phyloP scores from a whole-genome alignment of 371 early-diverging fungal species.

The Mortierella polycephala region DNA sequence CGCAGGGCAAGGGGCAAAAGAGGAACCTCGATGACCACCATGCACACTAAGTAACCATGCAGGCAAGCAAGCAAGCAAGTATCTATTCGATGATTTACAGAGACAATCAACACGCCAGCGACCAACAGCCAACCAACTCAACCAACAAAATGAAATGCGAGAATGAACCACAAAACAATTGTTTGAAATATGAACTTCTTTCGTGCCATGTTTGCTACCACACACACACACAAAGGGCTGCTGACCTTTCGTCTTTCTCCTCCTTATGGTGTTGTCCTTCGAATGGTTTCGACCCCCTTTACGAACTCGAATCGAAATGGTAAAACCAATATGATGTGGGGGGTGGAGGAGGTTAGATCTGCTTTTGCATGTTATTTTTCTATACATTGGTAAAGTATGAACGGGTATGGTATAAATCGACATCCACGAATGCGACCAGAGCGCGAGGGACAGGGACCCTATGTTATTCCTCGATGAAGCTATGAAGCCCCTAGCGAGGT shows the following conservation, averaged over 20 bases:
- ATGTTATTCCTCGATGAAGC: too few species aligned
- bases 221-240: conserved; percentile 6
- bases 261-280: conserved; percentile 4
- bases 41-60: not conserved
- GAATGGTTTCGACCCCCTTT: conserved; percentile 8
- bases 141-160: not conserved
- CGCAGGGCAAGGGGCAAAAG: not conserved
- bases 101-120: too few species aligned
- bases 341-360: too few species aligned
- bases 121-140: too few species aligned
- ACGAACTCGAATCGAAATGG: conserved; percentile 11
- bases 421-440: conserved; percentile 1
- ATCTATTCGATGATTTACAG: too few species aligned
- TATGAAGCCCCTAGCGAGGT: too few species aligned
- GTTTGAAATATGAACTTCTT: not conserved
- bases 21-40: too few species aligned
- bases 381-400: conserved; percentile 11
- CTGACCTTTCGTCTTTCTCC: conserved; percentile 19
- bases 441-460: not conserved
- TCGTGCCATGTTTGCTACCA: not conserved
- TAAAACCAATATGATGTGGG: not conserved
- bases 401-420: conserved; percentile 7
- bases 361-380: not conserved
- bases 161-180: conserved; percentile 9
- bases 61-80: too few species aligned